Evolutionary conservation across 257 asterid genomes (phyloP).

Genomic region (Solanum paucissectum): DNA sequence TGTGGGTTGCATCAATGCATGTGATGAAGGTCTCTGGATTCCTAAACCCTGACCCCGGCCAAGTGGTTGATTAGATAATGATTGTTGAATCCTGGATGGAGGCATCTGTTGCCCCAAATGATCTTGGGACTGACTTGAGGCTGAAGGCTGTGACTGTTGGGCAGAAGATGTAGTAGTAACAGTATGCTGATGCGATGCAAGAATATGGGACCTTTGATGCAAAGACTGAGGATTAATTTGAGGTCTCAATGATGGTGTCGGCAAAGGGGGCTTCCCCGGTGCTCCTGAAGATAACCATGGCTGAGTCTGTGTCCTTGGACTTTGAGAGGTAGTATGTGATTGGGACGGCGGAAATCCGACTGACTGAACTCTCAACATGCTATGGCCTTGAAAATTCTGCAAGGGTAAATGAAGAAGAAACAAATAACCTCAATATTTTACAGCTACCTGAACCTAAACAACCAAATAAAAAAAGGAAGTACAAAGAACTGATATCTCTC

Average conservation of each 20-base stretch:
- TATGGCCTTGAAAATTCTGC: conserved; percentile 69
- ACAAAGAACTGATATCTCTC: not conserved
- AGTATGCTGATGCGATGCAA: conserved; percentile 49
- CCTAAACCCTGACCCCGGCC: conserved; percentile 50
- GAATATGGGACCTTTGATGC: conserved; percentile 53
- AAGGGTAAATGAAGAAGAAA: not conserved
- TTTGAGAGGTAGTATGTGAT: conserved; percentile 51
- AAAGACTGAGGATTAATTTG: conserved; percentile 47
- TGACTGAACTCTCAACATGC: conserved; percentile 60
- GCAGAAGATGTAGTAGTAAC: conserved; percentile 24
- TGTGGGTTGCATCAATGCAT: conserved; percentile 31
- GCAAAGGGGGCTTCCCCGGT: conserved; percentile 74
- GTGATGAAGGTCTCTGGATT: conserved; percentile 44
- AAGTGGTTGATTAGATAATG: conserved; percentile 53
- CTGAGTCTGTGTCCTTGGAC: conserved; percentile 49
- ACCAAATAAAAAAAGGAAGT: not conserved
- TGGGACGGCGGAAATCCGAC: conserved; percentile 48
- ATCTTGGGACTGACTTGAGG: conserved; percentile 47
- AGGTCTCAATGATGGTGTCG: conserved; percentile 57
- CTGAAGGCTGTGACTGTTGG: conserved; percentile 45
- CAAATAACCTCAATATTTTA: not conserved
- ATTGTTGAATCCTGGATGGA: conserved; percentile 46
- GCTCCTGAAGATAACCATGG: conserved; percentile 73
- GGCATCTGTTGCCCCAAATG: conserved; percentile 45
- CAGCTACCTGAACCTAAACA: not conserved